phyloP scores from a whole-genome alignment of 108 stramenopile genomes.

The Nitzschia sp. region DNA sequence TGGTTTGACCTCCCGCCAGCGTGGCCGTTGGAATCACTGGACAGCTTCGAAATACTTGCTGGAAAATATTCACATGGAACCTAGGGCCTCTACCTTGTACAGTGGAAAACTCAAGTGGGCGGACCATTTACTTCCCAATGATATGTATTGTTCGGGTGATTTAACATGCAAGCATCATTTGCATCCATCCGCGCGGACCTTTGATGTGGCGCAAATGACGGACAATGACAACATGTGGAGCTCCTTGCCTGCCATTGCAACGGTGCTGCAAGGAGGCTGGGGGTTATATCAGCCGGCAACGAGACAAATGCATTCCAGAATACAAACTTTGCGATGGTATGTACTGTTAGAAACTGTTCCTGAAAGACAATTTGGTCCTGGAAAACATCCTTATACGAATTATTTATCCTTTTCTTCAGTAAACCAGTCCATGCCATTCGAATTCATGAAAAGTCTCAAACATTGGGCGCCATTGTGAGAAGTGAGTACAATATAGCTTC shows the following conservation, averaged over 20 bases:
- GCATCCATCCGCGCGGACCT: constrained; percentile 34
- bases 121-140: constrained; percentile 16
- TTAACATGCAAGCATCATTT: constrained; percentile 28
- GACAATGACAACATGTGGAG: neutral
- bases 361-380: too few relatives aligned
- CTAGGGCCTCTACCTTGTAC: constrained; percentile 20
- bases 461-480: constrained; percentile 17
- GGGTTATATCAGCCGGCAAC: constrained; percentile 8
- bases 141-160: constrained; percentile 21
- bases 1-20: neutral
- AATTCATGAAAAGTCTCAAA: constrained; percentile 26
- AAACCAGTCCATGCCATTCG: constrained; percentile 30
- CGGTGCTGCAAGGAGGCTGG: constrained; percentile 24
- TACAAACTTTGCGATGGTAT: constrained; percentile 23
- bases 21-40: constrained; percentile 3
- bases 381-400: too few relatives aligned
- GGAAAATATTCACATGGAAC: constrained; percentile 13
- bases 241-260: constrained; percentile 14
- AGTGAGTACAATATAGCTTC: neutral
- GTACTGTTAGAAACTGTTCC: too few relatives aligned
- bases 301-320: neutral
- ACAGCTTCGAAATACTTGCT: constrained; percentile 16
- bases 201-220: constrained; percentile 21
- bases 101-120: constrained; percentile 19
- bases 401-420: neutral